Evolutionary conservation across 768 basidiomycete species (phyloP), one percentile per base, ranked within the genome.

Genomic region (Hericium alpestre): DNA sequence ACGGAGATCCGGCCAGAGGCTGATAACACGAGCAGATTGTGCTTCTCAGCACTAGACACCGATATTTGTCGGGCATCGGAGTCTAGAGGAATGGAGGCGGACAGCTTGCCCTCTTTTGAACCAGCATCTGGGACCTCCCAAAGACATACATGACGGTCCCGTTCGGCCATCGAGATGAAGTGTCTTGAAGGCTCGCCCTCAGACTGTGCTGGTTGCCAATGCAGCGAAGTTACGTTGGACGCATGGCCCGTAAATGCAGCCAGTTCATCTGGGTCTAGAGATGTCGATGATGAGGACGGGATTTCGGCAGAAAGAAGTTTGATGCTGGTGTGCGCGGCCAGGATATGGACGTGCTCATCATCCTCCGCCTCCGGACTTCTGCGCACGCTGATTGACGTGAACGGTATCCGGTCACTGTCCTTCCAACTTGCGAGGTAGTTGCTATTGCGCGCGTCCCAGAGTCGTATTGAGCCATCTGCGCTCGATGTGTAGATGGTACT

Each of bases 171-270:
- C 3, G 86, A 82, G 53, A 82, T 66, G 65, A 87, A 83, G 46
- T n/a, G 57, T 27, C 74, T 77, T 39, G 70, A 71, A 9, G 75
- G 62, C 52, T 72, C 70, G 27, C 65, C 63, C 58, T 71, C 66
- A 5, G 39, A n/a, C 25, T 55, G 51, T 15, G 74, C 73, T 12
- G 64, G 65, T 53, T 77, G 77, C 83, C 83, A 86, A 55, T 73
- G 72, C 12, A 84, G 63, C 27, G 69, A 67, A 59, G 72, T 77
- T 58, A 83, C 71, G 8, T 77, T 70, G 20, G 84, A 83, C 4
- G 82, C 80, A 63, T 87, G 86, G 0, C 86, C 86, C 18, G 80
- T 83, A 59, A 85, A 84, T 11, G 75, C 74, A 3, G 78, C 75
- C 6, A 77, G 40, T 59, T 76, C 73, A 49, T 66, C 69, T 15